phyloP scores from a whole-genome alignment of 75 land plant species.

The Azolla pinnata region DNA sequence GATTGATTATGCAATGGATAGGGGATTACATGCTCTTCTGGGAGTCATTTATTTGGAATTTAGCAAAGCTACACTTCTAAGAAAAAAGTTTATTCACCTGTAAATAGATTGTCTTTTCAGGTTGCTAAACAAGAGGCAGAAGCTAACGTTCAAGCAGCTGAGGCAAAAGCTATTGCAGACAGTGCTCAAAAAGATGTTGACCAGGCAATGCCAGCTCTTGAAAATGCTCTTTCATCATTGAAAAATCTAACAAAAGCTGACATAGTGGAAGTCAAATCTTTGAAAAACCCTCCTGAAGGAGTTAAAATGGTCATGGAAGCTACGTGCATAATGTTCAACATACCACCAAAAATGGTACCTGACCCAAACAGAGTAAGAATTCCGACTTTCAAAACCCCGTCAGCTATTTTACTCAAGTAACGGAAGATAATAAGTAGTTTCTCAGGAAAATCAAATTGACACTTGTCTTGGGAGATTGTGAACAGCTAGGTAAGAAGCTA shows the following conservation, averaged over 20 bases:
- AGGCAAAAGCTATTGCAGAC: constrained; percentile 31
- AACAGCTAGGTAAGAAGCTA: constrained; percentile 32
- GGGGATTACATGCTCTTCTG: too few species aligned
- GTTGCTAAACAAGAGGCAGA: constrained; percentile 31
- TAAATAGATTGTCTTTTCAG: too few species aligned
- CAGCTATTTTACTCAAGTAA: too few species aligned
- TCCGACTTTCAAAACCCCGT: too few species aligned
- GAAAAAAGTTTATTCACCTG: too few species aligned
- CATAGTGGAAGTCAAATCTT: constrained; percentile 35
- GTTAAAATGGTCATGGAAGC: constrained; percentile 40
- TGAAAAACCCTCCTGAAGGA: constrained; percentile 32
- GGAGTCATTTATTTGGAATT: too few species aligned
- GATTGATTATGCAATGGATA: too few species aligned
- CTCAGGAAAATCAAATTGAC: too few species aligned
- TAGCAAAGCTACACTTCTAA: neutral
- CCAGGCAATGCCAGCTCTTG: constrained; percentile 30
- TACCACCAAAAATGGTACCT: constrained; percentile 26
- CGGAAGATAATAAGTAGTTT: too few species aligned
- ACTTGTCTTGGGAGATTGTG: neutral
- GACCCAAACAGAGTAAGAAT: constrained; percentile 27
- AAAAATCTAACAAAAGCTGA: constrained; percentile 28
- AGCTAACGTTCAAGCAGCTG: constrained; percentile 28
- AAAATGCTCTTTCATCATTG: constrained; percentile 25
- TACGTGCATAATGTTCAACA: constrained; percentile 25
- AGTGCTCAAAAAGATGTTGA: constrained; percentile 36